Percentiles rank a stretch among this genome's conserved stretches.
These are phyloP conservation scores for Radiomyces spectabilis DNA, from an alignment of 192 early-diverging fungal species.

Conservation along the genomic window DNA sequence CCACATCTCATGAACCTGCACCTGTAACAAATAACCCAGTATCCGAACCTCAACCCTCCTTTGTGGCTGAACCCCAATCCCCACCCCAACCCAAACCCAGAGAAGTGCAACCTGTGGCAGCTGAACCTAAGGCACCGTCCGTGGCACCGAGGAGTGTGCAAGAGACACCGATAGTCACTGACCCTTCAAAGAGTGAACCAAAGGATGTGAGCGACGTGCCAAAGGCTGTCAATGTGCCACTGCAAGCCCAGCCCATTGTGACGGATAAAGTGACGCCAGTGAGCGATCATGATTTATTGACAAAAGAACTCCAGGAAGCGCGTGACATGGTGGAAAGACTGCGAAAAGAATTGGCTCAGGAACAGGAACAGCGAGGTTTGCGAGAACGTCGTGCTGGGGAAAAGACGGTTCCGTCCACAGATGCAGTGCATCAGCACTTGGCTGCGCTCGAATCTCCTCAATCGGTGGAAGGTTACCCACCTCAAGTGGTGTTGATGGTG, in stretches of 20 bases:
- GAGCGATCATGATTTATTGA: no score
- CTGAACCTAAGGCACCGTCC: neutral
- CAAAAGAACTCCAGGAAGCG: conserved; percentile 22
- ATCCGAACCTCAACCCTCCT: neutral
- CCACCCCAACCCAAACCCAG: neutral
- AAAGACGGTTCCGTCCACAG: no score
- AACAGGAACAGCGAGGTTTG: neutral
- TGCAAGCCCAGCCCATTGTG: no score
- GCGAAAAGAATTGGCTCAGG: conserved; percentile 3
- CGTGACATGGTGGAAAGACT: conserved; percentile 37
- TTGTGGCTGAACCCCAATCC: neutral
- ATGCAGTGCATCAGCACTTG: conserved; percentile 28
- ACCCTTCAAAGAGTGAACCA: neutral
- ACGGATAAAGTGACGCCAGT: no score
- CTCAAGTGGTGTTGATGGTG: conserved; percentile 50
- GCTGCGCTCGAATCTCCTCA: conserved; percentile 24
- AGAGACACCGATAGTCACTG: neutral
- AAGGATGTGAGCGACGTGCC: no score
- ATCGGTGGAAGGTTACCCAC: conserved; percentile 48
- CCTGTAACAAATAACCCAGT: neutral
- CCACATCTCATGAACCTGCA: neutral
- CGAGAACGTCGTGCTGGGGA: neutral
- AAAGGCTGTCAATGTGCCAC: no score
- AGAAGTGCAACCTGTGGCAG: neutral
- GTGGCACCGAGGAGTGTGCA: neutral